phyloP scores from a whole-genome alignment of 805 yeast species.

The Crinitomyces ghanaensis region DNA sequence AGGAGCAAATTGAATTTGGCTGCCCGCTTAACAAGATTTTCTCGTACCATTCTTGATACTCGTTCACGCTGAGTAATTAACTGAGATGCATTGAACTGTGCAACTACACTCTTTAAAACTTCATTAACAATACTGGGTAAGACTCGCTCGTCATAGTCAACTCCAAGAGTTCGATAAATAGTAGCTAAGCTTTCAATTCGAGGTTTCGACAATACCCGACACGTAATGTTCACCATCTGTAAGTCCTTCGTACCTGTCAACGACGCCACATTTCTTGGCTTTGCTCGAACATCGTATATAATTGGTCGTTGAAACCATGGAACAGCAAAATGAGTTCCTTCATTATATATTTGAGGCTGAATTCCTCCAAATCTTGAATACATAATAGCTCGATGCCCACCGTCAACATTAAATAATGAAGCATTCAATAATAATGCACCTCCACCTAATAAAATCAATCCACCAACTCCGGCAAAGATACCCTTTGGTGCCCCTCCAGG shows the following conservation, averaged over 20 bases:
- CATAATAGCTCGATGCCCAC: constrained; percentile 96
- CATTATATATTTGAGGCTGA: constrained; percentile 68
- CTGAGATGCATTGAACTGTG: constrained; percentile 97
- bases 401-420: constrained; percentile 78
- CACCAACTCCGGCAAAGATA: constrained; percentile 52
- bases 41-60: constrained; percentile 84
- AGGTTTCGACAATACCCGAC: constrained; percentile 92
- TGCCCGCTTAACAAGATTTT: constrained; percentile 84
- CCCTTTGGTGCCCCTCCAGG: constrained; percentile 37
- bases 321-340: constrained; percentile 88
- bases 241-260: constrained; percentile 96
- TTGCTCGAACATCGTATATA: constrained; percentile 90
- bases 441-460: constrained; percentile 46
- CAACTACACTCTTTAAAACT: constrained; percentile 91
- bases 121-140: constrained; percentile 97
- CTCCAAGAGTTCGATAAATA: constrained; percentile 85
- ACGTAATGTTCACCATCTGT: constrained; percentile 98
- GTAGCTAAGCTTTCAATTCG: constrained; percentile 65
- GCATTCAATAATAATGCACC: constrained; percentile 43
- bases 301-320: constrained; percentile 95
- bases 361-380: constrained; percentile 84
- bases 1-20: constrained; percentile 72
- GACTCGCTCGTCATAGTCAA: constrained; percentile 93
- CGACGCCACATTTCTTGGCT: constrained; percentile 91
- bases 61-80: constrained; percentile 98